Evolutionary conservation across 176 grass and related monocot genomes (phyloP), one percentile per base, ranked within the genome.

Genomic region (Sorghum bicolor): DNA sequence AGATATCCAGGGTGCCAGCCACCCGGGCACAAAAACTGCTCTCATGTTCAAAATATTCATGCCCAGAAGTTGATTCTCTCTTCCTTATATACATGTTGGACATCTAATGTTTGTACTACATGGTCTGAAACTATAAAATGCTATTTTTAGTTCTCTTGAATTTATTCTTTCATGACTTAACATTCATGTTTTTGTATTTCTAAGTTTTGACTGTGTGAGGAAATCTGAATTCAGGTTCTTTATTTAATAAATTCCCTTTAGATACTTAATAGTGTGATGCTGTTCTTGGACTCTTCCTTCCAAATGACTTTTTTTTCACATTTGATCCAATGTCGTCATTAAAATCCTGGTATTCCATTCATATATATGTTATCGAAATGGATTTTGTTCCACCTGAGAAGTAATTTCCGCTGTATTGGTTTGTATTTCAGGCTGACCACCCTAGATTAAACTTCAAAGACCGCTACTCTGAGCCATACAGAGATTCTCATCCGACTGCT

Each of bases 391-490:
- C 66, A 38, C 26, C 60, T 43, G 32, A 31, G 11, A 31, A 58
- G 5, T 68, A 67, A 69, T 50, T 69, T 63, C 1, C 1, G 2
- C 37, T 78, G 25, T 39, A 13, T 72, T 83, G 53, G 10, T 82
- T 48, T 60, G 5, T 65, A 17, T 72, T 90, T 75, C 81, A 93
- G 91, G 88, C 90, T 22, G 41, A 91, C 78, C 83, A 87, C 5
- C 91, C 91, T 39, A 85, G 70, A 64, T 22, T 91, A 47, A 93
- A 89, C 74, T 93, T 96, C 86, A 93, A 93, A 75, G 77, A 93
- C 37, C 81, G 81, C 80, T 97, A 92, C 67, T 92, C 94, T 24
- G 91, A 97, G 76, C 78, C 87, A 5, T 94, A 94, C 39, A 87
- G 94, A 87, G 87, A 89, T 91, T 76, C 85, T 65, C 94, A 92